Evolutionary conservation across 306 rosid species (phyloP).

Genomic region (Castanea mollissima): DNA sequence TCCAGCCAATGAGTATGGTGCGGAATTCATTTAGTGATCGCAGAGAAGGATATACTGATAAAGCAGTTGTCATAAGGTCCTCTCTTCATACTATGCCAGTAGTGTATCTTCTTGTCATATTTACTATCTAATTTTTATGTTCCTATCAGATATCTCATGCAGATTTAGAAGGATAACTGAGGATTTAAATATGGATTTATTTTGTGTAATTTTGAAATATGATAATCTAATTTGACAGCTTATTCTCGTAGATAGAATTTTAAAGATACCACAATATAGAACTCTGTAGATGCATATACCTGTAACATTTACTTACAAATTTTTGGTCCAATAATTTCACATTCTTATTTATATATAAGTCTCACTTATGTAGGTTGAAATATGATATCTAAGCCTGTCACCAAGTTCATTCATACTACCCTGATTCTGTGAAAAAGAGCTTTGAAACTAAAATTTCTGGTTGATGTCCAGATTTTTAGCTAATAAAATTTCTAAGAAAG

Average conservation of each 20-base stretch:
- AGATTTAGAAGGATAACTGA: background rate
- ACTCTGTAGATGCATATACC: background rate
- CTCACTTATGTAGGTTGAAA: no score
- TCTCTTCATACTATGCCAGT: conserved; percentile 18
- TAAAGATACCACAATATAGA: background rate
- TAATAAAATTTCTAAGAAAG: no score
- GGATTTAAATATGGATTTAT: background rate
- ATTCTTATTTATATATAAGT: no score
- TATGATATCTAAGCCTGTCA: no score
- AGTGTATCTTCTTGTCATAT: background rate
- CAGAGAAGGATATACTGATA: conserved; percentile 92
- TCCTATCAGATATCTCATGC: background rate
- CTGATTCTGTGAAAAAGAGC: no score
- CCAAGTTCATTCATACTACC: no score
- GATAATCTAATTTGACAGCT: background rate
- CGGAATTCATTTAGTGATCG: conserved; percentile 76
- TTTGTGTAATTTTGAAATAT: background rate
- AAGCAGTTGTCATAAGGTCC: conserved; percentile 85
- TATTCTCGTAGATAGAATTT: background rate
- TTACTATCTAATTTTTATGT: background rate
- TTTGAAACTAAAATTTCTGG: no score
- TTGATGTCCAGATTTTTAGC: no score
- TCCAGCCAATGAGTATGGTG: conserved; percentile 82
- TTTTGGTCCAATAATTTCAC: no score
- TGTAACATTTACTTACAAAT: no score